These are phyloP conservation scores for Syzygium aqueum DNA, from an alignment of 345 rosid species.

Conservation along the genomic window DNA sequence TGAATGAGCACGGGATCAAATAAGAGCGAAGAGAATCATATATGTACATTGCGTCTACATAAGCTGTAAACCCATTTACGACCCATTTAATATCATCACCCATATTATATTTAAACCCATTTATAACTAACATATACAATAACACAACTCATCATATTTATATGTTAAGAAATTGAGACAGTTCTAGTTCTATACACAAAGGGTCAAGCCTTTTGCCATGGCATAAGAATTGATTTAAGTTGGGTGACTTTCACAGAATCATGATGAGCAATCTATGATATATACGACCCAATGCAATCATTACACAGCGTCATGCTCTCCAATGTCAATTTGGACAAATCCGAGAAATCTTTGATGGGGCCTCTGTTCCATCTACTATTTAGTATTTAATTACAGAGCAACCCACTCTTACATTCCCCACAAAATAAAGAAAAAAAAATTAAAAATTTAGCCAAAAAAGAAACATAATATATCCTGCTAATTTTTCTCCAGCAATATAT, in stretches of 20 bases:
- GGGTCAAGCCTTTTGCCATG: not conserved
- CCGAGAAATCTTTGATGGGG: not conserved
- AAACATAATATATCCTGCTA: not conserved
- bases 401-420: not conserved
- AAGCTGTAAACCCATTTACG: no score
- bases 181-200: no score
- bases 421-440: not conserved
- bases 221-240: not conserved
- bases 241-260: not conserved
- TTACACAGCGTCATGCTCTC: not conserved
- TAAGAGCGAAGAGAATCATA: no score
- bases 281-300: not conserved
- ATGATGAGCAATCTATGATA: not conserved
- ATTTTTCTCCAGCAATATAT: not conserved
- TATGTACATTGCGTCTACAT: no score
- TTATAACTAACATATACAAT: no score
- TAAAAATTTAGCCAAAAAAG: not conserved
- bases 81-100: no score
- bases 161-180: no score
- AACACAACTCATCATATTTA: no score
- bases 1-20: no score
- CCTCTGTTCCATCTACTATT: not conserved
- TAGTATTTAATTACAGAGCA: not conserved
- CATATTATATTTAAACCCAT: no score
- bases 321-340: not conserved